Conservation (phyloP, 2,329 filamentous ascomycete species). For the Alternaria postmessia region DNA sequence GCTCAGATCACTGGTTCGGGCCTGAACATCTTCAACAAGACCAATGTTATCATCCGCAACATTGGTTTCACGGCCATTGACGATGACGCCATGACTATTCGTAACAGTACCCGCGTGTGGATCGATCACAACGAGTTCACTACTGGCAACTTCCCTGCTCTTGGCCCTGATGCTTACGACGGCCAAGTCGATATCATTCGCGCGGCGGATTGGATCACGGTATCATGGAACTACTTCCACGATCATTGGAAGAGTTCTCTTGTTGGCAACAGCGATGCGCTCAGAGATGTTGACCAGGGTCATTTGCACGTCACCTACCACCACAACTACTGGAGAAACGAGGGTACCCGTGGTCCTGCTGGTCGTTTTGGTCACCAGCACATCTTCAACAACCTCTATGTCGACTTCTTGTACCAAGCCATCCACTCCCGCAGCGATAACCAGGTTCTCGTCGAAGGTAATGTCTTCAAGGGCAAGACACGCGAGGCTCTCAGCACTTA, state of each 20-base stretch:
- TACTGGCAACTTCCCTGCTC: constrained; percentile 62
- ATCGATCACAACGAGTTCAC: constrained; percentile 73
- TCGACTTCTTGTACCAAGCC: constrained; percentile 50
- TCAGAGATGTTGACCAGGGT: constrained; percentile 66
- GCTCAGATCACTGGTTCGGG: constrained; percentile 57
- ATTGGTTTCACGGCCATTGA: constrained; percentile 66
- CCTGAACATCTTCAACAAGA: constrained; percentile 60
- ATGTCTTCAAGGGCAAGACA: constrained; percentile 59
- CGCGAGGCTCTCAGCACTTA: constrained; percentile 62
- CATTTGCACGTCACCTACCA: constrained; percentile 70
- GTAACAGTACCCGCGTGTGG: constrained; percentile 65
- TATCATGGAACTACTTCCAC: constrained; percentile 62
- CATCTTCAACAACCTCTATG: constrained; percentile 62
- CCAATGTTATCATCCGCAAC: constrained; percentile 71
- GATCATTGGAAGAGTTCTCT: constrained; percentile 70
- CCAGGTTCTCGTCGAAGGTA: constrained; percentile 56
- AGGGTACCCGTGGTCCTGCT: constrained; percentile 69
- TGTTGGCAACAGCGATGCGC: constrained; percentile 67
- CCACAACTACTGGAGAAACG: constrained; percentile 72
- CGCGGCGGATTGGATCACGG: constrained; percentile 68
- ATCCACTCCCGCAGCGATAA: constrained; percentile 57
- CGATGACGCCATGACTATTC: constrained; percentile 68
- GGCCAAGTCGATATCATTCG: constrained; percentile 71
- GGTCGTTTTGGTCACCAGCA: constrained; percentile 73
- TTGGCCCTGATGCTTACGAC: constrained; percentile 71